Conservation (phyloP, 176 grass and related monocot genomes). For the Carex pumila region DNA sequence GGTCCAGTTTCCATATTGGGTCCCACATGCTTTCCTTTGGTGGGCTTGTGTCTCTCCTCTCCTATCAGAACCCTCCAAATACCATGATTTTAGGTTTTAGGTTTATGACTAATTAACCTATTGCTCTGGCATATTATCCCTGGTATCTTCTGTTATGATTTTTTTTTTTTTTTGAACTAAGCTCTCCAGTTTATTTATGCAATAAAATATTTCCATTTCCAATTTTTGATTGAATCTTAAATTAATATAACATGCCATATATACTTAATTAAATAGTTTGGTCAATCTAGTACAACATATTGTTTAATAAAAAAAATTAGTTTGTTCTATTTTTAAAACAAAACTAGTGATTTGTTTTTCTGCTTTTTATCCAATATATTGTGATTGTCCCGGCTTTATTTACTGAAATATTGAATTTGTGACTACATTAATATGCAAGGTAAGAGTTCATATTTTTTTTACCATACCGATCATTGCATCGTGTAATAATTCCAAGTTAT, state of each 20-base stretch:
- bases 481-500: too few relatives aligned
- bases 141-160: too few relatives aligned
- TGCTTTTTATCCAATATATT: neutral
- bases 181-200: too few relatives aligned
- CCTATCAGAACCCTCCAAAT: conserved; percentile 19
- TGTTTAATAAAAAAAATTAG: neutral
- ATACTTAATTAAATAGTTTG: neutral
- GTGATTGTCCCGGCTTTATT: neutral
- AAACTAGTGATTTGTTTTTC: neutral
- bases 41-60: conserved; percentile 8
- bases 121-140: neutral
- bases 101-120: neutral
- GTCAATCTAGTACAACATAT: too few relatives aligned
- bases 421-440: neutral
- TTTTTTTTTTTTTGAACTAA: too few relatives aligned
- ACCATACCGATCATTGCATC: neutral
- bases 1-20: neutral
- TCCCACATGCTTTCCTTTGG: conserved; percentile 1
- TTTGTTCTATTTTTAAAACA: neutral
- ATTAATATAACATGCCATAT: neutral
- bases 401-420: neutral
- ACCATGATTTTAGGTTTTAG: conserved; percentile 5
- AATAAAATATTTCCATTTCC: neutral
- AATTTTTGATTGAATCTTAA: neutral
- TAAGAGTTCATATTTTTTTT: neutral